Conservation (phyloP, 2,329 filamentous ascomycete species). For the Penicillium rolfsii region DNA sequence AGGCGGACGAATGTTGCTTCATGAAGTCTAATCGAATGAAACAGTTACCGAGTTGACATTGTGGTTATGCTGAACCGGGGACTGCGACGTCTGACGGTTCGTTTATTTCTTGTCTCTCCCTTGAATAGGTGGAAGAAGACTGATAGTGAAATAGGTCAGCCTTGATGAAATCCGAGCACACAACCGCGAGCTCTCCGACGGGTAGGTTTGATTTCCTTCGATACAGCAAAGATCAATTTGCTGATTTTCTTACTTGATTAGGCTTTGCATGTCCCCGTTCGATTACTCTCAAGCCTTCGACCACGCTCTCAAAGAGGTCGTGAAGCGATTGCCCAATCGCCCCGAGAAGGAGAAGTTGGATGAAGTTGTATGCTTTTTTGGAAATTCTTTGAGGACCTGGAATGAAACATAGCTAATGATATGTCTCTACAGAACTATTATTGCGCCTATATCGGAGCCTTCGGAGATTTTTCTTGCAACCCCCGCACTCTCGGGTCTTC, state of each 20-base stretch:
- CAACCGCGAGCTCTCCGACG: slow-evolving; percentile 77
- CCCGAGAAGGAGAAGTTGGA: slow-evolving; percentile 74
- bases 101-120: neutral
- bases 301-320: slow-evolving; percentile 82
- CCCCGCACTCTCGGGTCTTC: slow-evolving; percentile 86
- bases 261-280: slow-evolving; percentile 80
- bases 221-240: neutral
- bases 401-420: slow-evolving; percentile 10
- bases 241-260: slow-evolving; percentile 18
- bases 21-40: slow-evolving; percentile 31
- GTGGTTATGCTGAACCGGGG: slow-evolving; percentile 71
- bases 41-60: slow-evolving; percentile 88
- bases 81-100: slow-evolving; percentile 59
- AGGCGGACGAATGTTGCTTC: neutral
- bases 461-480: slow-evolving; percentile 93
- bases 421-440: slow-evolving; percentile 66
- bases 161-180: slow-evolving; percentile 91
- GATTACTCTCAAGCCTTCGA: slow-evolving; percentile 89
- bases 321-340: slow-evolving; percentile 76
- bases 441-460: slow-evolving; percentile 95
- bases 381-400: neutral
- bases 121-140: slow-evolving; percentile 8
- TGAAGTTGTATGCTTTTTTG: slow-evolving; percentile 62
- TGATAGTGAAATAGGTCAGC: slow-evolving; percentile 59
- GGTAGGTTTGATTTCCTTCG: slow-evolving; percentile 40